Conservation (phyloP, 805 yeast species). For the Ascoidea tarda region DNA sequence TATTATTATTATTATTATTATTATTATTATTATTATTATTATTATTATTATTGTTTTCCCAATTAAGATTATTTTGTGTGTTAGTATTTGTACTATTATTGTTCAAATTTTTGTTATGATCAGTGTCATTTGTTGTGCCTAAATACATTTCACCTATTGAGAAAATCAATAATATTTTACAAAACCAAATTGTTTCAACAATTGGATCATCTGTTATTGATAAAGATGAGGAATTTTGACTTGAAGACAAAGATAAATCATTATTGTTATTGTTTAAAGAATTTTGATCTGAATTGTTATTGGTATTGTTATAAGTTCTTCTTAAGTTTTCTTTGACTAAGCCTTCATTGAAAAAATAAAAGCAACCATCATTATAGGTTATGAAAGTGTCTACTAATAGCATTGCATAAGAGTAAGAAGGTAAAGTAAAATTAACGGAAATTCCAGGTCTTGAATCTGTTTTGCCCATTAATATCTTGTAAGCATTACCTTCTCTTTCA, state of each 20-base stretch:
- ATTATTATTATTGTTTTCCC: too few species aligned
- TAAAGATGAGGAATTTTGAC: constrained; percentile 9
- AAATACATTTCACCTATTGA: constrained; percentile 76
- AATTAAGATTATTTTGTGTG: too few species aligned
- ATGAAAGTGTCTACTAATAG: constrained; percentile 61
- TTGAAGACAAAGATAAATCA: neutral
- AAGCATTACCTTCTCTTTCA: constrained; percentile 68
- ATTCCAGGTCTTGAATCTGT: constrained; percentile 56
- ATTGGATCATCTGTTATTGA: constrained; percentile 31
- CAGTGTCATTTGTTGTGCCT: constrained; percentile 56
- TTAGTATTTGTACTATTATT: too few species aligned
- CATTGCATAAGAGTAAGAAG: constrained; percentile 67
- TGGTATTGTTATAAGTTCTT: constrained; percentile 41
- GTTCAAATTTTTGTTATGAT: constrained; percentile 23
- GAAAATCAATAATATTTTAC: constrained; percentile 58
- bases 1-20: too few species aligned
- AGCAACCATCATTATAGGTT: constrained; percentile 73
- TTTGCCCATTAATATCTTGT: constrained; percentile 52
- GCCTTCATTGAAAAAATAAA: constrained; percentile 76
- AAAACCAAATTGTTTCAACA: constrained; percentile 68
- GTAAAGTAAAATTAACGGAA: constrained; percentile 57
- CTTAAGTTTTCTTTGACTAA: constrained; percentile 52
- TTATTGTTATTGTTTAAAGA: too few species aligned
- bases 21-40: too few species aligned
- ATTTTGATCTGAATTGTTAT: constrained; percentile 13